phyloP scores from a whole-genome alignment of 75 land plant genomes.

The Chamaecyparis obtusa region DNA sequence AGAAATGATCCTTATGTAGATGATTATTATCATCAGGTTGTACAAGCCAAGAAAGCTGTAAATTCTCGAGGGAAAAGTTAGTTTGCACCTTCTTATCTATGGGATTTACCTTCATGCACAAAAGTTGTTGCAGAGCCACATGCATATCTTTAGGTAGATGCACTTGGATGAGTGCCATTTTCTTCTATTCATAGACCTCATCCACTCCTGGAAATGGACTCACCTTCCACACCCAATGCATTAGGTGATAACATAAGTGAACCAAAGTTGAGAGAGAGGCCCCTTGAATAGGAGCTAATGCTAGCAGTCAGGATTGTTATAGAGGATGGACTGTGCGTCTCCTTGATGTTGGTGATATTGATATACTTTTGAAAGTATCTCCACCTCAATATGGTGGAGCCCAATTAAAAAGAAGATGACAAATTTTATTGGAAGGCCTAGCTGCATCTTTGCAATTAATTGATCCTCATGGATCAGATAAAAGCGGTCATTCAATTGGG shows the following conservation, averaged over 20 bases:
- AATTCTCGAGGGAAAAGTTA: constrained; percentile 61
- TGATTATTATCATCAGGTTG: constrained; percentile 93
- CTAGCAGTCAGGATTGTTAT: constrained; percentile 83
- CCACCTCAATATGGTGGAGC: constrained; percentile 79
- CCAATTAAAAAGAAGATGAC: constrained; percentile 65
- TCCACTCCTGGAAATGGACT: constrained; percentile 81
- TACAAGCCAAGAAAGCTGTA: constrained; percentile 62
- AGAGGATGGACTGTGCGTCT: constrained; percentile 88
- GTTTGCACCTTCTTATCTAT: constrained; percentile 67
- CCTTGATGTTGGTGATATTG: constrained; percentile 95
- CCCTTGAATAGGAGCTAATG: constrained; percentile 92
- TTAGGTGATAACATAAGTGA: constrained; percentile 31
- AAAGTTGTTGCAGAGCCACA: constrained; percentile 71
- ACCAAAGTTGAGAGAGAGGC: constrained; percentile 44
- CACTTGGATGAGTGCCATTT: constrained; percentile 71
- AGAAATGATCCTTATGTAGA: constrained; percentile 85
- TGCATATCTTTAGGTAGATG: constrained; percentile 88
- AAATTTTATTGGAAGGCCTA: no score
- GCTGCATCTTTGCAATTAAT: no score
- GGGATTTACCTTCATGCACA: constrained; percentile 60
- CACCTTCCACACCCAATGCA: constrained; percentile 29
- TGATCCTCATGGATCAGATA: no score
- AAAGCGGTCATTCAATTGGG: no score
- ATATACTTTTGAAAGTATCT: constrained; percentile 57
- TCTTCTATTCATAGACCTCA: constrained; percentile 83